phyloP scores from a whole-genome alignment of 2,329 filamentous ascomycete species.

The Hypoxylon sp. region DNA sequence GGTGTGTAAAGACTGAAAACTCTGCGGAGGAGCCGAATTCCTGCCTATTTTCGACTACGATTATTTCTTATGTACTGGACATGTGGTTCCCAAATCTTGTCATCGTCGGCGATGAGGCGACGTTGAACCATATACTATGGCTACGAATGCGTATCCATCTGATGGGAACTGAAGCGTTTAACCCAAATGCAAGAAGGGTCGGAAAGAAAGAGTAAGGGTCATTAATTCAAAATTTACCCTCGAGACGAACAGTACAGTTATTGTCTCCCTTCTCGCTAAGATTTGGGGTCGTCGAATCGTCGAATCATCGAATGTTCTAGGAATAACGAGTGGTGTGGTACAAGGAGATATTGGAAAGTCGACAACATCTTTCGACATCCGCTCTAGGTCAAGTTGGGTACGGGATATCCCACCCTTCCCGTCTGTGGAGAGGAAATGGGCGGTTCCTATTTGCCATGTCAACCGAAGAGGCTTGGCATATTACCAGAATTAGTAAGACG shows the following conservation, averaged over 20 bases:
- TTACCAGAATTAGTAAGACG: conserved; percentile 47
- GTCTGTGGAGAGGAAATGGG: conserved; percentile 44
- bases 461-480: conserved; percentile 40
- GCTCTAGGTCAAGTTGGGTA: conserved; percentile 37
- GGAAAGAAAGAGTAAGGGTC: conserved; percentile 28
- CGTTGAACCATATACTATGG: conserved; percentile 33
- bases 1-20: conserved; percentile 27
- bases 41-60: conserved; percentile 21
- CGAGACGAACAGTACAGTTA: conserved; percentile 25
- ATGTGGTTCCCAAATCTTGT: conserved; percentile 31
- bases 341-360: conserved; percentile 34
- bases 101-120: conserved; percentile 34
- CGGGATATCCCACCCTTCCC: conserved; percentile 43
- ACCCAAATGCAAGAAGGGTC: conserved; percentile 37
- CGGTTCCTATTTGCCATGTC: conserved; percentile 38
- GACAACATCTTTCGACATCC: conserved; percentile 20
- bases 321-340: conserved; percentile 34
- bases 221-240: conserved; percentile 40
- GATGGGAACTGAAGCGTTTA: conserved; percentile 30
- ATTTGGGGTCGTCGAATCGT: conserved; percentile 10
- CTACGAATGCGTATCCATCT: conserved; percentile 25
- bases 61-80: conserved; percentile 21
- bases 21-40: conserved; percentile 29
- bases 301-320: conserved; percentile 46
- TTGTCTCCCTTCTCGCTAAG: conserved; percentile 27